Evolutionary conservation across 2,329 filamentous ascomycete genomes (phyloP).

Genomic region (Venturia pyrina): DNA sequence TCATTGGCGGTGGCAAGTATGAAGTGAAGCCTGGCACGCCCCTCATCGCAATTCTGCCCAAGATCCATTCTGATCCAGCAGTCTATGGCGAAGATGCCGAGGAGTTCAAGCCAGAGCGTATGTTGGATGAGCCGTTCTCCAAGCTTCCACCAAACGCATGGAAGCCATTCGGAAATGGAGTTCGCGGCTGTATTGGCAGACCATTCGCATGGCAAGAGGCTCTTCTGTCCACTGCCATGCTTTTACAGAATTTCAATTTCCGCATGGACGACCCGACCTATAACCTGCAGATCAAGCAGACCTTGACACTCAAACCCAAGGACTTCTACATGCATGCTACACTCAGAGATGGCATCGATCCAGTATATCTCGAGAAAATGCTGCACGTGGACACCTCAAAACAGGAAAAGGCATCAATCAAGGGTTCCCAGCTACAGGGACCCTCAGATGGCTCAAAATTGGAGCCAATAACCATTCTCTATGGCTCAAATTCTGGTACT

Average conservation of each 20-base stretch:
- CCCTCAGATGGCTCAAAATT: background rate
- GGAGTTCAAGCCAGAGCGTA: slow-evolving; percentile 37
- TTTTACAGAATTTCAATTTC: slow-evolving; percentile 37
- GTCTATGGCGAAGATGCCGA: slow-evolving; percentile 36
- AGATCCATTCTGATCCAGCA: slow-evolving; percentile 29
- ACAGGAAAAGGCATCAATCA: background rate
- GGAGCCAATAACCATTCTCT: slow-evolving; percentile 23
- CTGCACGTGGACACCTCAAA: slow-evolving; percentile 1
- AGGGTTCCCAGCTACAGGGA: background rate
- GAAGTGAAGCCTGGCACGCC: slow-evolving; percentile 22
- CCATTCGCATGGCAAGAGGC: slow-evolving; percentile 47
- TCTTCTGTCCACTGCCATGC: slow-evolving; percentile 33
- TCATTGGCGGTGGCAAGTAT: slow-evolving; percentile 28
- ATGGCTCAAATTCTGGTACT: slow-evolving; percentile 32
- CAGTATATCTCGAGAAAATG: slow-evolving; percentile 17
- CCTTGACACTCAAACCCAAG: slow-evolving; percentile 36
- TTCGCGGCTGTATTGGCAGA: slow-evolving; percentile 43
- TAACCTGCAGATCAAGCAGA: slow-evolving; percentile 33
- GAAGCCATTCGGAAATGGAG: slow-evolving; percentile 48
- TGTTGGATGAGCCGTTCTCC: slow-evolving; percentile 34
- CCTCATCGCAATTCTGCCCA: slow-evolving; percentile 23
- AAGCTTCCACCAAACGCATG: slow-evolving; percentile 29
- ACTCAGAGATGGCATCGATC: slow-evolving; percentile 22
- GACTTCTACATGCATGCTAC: slow-evolving; percentile 29
- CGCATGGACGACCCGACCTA: slow-evolving; percentile 34